Evolutionary conservation across 306 rosid genomes (phyloP).

Genomic region (Ochetophila trinervis): DNA sequence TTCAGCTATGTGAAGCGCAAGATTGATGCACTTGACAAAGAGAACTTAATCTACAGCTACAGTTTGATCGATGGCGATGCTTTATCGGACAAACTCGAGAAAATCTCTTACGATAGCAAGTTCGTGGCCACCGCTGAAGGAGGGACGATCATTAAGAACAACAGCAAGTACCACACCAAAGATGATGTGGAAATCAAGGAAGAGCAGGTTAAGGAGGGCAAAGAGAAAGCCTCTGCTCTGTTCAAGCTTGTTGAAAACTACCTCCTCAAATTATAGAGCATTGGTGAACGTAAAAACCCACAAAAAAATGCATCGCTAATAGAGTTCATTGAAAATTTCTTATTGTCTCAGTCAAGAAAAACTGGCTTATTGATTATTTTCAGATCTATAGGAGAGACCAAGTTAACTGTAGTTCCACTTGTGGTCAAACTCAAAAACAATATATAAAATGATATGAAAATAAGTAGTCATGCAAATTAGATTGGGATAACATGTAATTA

Average conservation of each 20-base stretch:
- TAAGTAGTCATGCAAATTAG: too few relatives aligned
- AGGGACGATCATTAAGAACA: slow-evolving; percentile 37
- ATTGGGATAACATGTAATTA: too few relatives aligned
- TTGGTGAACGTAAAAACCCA: too few relatives aligned
- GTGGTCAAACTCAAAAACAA: too few relatives aligned
- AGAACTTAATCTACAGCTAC: slow-evolving; percentile 30
- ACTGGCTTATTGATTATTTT: too few relatives aligned
- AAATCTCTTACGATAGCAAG: slow-evolving; percentile 34
- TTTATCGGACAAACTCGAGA: slow-evolving; percentile 33
- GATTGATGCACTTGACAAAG: slow-evolving; percentile 34
- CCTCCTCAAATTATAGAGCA: too few relatives aligned
- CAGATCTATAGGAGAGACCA: too few relatives aligned
- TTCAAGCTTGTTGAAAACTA: slow-evolving; percentile 32
- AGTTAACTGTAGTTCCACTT: too few relatives aligned
- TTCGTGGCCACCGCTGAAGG: slow-evolving; percentile 26
- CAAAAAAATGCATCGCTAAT: too few relatives aligned
- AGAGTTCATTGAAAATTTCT: too few relatives aligned
- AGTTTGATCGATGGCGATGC: slow-evolving; percentile 41
- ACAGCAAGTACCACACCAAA: slow-evolving; percentile 26
- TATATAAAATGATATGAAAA: too few relatives aligned
- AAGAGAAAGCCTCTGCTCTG: slow-evolving; percentile 22
- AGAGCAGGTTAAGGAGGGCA: slow-evolving; percentile 25
- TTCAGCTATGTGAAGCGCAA: background rate
- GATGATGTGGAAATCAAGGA: slow-evolving; percentile 27
- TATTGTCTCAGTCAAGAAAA: too few relatives aligned